These are phyloP conservation scores for Xerocomellus intermedius DNA, from an alignment of 768 basidiomycete genomes.

Conservation along the genomic window DNA sequence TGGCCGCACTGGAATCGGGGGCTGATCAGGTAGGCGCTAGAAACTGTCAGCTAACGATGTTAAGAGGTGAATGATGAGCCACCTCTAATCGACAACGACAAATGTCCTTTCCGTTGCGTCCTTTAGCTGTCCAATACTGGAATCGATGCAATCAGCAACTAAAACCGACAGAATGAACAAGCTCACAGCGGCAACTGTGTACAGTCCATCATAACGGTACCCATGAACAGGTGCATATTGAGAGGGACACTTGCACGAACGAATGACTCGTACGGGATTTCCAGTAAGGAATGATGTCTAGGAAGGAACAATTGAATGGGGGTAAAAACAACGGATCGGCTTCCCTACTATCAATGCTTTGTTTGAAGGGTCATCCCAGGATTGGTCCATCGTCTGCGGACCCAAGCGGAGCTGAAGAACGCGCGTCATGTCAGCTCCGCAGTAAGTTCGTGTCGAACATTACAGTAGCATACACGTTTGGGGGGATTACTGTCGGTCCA, in stretches of 20 bases:
- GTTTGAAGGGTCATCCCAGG: slow-evolving; percentile 16
- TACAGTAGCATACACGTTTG: slow-evolving; percentile 21
- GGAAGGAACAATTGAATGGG: neutral
- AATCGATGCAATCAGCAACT: neutral
- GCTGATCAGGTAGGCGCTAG: slow-evolving; percentile 28
- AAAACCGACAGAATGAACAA: neutral
- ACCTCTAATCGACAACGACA: slow-evolving; percentile 32
- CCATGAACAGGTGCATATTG: slow-evolving; percentile 26
- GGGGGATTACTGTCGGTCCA: slow-evolving; percentile 8
- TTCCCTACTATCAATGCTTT: slow-evolving; percentile 20
- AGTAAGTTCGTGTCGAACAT: neutral
- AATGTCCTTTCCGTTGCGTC: slow-evolving; percentile 9
- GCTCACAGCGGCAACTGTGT: slow-evolving; percentile 24
- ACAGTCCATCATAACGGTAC: slow-evolving; percentile 33
- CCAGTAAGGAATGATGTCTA: slow-evolving; percentile 23
- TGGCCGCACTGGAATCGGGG: slow-evolving; percentile 17
- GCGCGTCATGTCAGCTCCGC: neutral
- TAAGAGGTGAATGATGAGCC: neutral
- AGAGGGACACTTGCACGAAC: slow-evolving; percentile 21
- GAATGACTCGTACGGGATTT: slow-evolving; percentile 27
- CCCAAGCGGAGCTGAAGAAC: slow-evolving; percentile 14
- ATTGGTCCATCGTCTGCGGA: slow-evolving; percentile 25
- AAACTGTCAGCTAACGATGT: neutral
- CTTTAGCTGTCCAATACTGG: slow-evolving; percentile 25
- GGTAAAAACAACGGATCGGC: neutral